phyloP scores from a whole-genome alignment of 75 land plant genomes.

The Pseudotsuga menziesii region DNA sequence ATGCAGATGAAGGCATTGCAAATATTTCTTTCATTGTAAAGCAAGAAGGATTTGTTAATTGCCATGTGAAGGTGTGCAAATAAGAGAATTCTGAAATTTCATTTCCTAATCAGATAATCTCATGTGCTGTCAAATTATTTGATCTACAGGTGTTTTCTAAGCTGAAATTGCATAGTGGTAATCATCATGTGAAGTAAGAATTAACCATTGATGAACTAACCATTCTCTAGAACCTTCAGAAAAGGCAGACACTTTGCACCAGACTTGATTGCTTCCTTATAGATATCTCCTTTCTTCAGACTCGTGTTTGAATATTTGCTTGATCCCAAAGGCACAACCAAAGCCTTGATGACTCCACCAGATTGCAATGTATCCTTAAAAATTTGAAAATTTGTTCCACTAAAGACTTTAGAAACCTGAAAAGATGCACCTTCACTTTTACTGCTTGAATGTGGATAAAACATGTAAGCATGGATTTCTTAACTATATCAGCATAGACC shows the following conservation, averaged over 20 bases:
- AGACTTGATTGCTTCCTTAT: constrained; percentile 79
- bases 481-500: background rate
- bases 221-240: constrained; percentile 66
- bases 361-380: constrained; percentile 57
- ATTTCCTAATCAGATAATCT: background rate
- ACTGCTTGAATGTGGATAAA: background rate
- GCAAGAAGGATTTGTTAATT: too few relatives aligned
- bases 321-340: constrained; percentile 72
- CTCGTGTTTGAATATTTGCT: constrained; percentile 70
- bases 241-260: constrained; percentile 94
- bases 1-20: background rate
- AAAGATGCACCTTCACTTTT: background rate
- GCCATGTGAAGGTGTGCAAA: background rate
- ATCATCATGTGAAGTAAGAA: constrained; percentile 1
- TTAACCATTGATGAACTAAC: constrained; percentile 25
- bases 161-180: background rate
- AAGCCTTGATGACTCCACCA: constrained; percentile 73
- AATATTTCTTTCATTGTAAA: background rate
- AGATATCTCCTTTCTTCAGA: constrained; percentile 87
- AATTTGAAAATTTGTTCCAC: constrained; percentile 59
- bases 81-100: background rate
- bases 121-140: too few relatives aligned
- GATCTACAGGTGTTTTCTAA: too few relatives aligned
- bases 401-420: constrained; percentile 76
- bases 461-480: background rate